A percentile compares a stretch with the other conserved stretches of the same genome.
These are phyloP conservation scores for Globisporangium nagaii DNA, from an alignment of 352 stramenopile species.

Conservation along the genomic window DNA sequence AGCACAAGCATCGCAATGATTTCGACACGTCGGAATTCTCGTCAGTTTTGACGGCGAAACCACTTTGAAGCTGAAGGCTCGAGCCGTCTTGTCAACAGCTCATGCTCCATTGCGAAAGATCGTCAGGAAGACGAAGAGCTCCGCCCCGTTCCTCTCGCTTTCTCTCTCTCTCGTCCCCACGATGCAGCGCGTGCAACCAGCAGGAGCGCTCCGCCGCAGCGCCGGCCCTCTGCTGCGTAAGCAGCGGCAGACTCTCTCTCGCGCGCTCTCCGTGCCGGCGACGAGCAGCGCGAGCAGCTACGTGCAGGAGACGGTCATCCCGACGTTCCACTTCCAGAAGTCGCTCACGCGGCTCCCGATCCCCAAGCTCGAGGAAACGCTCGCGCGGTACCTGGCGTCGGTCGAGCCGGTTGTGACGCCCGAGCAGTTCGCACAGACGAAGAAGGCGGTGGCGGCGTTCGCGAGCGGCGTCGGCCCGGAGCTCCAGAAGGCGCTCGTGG, in stretches of 20 bases:
- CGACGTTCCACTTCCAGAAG: slow-evolving; percentile 87
- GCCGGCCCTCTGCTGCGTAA: not conserved
- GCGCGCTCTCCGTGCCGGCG: slow-evolving; percentile 11
- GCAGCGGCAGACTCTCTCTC: slow-evolving; percentile 4
- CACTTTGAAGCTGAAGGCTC: no score
- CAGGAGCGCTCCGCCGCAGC: not conserved
- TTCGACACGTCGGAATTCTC: no score
- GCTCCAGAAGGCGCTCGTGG: slow-evolving; percentile 73
- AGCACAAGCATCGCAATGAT: no score
- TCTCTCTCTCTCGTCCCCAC: not conserved
- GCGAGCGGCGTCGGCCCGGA: slow-evolving; percentile 42
- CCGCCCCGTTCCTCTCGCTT: no score
- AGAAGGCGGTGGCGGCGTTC: slow-evolving; percentile 57
- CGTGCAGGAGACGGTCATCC: slow-evolving; percentile 84
- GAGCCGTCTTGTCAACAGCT: no score
- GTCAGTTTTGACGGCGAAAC: no score
- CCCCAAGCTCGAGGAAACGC: slow-evolving; percentile 80
- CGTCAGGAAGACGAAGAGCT: slow-evolving; percentile 2
- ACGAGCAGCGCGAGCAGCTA: slow-evolving; percentile 26
- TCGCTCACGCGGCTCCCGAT: slow-evolving; percentile 82
- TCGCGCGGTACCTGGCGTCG: slow-evolving; percentile 68
- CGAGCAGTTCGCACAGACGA: slow-evolving; percentile 48
- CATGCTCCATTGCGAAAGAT: slow-evolving; percentile 9
- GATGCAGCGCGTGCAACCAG: slow-evolving; percentile 23
- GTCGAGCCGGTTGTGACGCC: slow-evolving; percentile 69